Base-by-base conservation (phyloP, 2,329 filamentous ascomycete genomes). In the Cladophialophora bantiana region DNA sequence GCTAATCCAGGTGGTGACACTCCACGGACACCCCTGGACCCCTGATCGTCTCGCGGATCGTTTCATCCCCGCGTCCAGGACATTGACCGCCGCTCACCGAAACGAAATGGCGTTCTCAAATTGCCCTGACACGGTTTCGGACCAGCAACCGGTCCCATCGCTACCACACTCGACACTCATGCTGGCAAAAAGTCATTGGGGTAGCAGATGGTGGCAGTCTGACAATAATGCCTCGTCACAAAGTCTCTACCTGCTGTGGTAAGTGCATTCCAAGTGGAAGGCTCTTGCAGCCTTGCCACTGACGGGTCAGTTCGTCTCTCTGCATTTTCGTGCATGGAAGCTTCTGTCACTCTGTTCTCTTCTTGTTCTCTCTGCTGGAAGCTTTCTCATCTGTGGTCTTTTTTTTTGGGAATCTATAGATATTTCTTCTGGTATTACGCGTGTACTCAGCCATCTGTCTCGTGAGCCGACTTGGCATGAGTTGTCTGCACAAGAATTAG, bases 391-490 rank as follows among this genome's bases (percentile, higher is more conserved):
- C n/a, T 42, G 10, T 42, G 40, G n/a, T 12, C 10, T n/a, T 12
- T 58, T n/a, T 26, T n/a, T 36, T n/a, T n/a, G n/a, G n/a, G n/a
- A 40, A 20, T 31, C 38, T 9, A 13, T n/a, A 42, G 42, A 42
- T 58, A 40, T 56, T 12, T 56, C 12, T 12, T 40, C 13, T 38
- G 20, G 20, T 18, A 58, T 20, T 58, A 18, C 36, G 15, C 55
- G 55, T 31, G 9, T 26, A 10, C 4, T 36, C 18, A 38, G 35
- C 15, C 35, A 26, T 31, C 42, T 10, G 18, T 42, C 36, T 10
- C 20, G 18, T 45, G 52, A 62, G 60, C 35, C 60, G 36, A 62
- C 60, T 62, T 48, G 60, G 50, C 60, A 35, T 18, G 4, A 31
- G 15, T 13, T n/a, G 20, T 52, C 45, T 36, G 58, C 53, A 42